Percentiles rank a stretch among this genome's conserved stretches.
Conservation (phyloP, 495 filamentous ascomycete species). For the Aspergillus affinis region DNA sequence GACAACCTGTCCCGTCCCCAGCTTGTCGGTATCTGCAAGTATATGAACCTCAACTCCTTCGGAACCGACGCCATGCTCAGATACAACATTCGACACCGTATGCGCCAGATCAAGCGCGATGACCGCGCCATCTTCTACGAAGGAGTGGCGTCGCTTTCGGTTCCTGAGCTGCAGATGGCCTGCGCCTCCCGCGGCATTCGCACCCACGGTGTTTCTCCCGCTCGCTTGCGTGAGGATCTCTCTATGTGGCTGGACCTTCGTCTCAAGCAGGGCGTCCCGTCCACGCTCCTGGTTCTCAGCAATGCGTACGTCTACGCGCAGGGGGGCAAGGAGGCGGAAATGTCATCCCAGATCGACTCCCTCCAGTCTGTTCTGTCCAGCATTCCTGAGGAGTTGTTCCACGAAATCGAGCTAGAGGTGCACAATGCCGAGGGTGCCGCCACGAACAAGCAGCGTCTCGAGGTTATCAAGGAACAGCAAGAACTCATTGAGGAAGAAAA, state of each 20-base stretch:
- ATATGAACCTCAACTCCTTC: constrained; percentile 97
- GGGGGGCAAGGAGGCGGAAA: constrained; percentile 78
- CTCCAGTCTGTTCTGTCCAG: constrained; percentile 87
- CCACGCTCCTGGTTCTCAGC: constrained; percentile 90
- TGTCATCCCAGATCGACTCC: constrained; percentile 89
- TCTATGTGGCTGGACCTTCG: constrained; percentile 94
- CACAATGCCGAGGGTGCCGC: constrained; percentile 96
- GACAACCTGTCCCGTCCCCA: constrained; percentile 97
- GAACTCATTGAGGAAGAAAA: constrained; percentile 98
- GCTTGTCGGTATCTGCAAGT: constrained; percentile 94
- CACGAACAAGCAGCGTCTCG: constrained; percentile 98
- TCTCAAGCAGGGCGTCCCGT: constrained; percentile 88
- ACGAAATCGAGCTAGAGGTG: constrained; percentile 98
- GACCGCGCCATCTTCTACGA: constrained; percentile 94
- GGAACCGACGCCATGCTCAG: constrained; percentile 95
- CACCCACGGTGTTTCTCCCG: constrained; percentile 86
- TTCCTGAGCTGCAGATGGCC: constrained; percentile 89
- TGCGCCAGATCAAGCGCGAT: constrained; percentile 99
- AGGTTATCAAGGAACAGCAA: constrained; percentile 98
- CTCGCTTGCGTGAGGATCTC: constrained; percentile 83
- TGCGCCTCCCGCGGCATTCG: constrained; percentile 88
- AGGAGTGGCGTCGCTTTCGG: constrained; percentile 88
- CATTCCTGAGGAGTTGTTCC: constrained; percentile 97
- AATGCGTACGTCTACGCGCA: constrained; percentile 95
- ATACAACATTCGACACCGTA: constrained; percentile 96